Conservation (phyloP, 345 rosid genomes). For the Dovyalis caffra region DNA sequence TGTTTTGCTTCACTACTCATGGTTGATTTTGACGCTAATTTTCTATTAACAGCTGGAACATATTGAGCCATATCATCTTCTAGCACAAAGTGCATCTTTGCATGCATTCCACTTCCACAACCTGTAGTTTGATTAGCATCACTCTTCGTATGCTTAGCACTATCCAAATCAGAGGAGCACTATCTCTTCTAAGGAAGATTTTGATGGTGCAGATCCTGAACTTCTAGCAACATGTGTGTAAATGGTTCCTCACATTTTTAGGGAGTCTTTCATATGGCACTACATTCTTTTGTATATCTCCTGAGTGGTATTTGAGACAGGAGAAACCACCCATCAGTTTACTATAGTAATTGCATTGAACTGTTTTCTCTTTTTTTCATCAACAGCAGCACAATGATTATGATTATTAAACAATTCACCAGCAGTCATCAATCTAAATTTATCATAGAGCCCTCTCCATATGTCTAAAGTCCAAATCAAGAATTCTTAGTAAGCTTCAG, state of each 20-base stretch:
- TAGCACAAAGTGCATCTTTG: not conserved
- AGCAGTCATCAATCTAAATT: slow-evolving; percentile 4
- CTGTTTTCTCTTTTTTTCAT: slow-evolving; percentile 20
- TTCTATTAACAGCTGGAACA: slow-evolving; percentile 5
- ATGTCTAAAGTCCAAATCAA: no score
- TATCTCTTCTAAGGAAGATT: slow-evolving; percentile 30
- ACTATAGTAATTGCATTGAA: slow-evolving; percentile 51
- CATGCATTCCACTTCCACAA: not conserved
- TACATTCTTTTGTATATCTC: slow-evolving; percentile 41
- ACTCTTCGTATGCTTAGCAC: slow-evolving; percentile 12
- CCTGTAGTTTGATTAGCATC: slow-evolving; percentile 1
- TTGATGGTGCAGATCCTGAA: slow-evolving; percentile 11
- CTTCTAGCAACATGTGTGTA: slow-evolving; percentile 15
- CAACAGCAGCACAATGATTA: slow-evolving; percentile 39
- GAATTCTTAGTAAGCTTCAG: not conserved
- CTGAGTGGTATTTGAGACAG: slow-evolving; percentile 52
- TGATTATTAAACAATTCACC: slow-evolving; percentile 13
- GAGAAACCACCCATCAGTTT: slow-evolving; percentile 26
- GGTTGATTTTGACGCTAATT: not conserved
- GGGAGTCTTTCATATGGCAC: slow-evolving; percentile 42
- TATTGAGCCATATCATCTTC: slow-evolving; percentile 14
- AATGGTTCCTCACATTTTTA: slow-evolving; percentile 28
- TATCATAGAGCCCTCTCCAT: no score
- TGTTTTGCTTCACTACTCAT: not conserved
- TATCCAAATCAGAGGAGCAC: not conserved